phyloP scores from a whole-genome alignment of 2,329 filamentous ascomycete species.

The Phialophora chinensis region DNA sequence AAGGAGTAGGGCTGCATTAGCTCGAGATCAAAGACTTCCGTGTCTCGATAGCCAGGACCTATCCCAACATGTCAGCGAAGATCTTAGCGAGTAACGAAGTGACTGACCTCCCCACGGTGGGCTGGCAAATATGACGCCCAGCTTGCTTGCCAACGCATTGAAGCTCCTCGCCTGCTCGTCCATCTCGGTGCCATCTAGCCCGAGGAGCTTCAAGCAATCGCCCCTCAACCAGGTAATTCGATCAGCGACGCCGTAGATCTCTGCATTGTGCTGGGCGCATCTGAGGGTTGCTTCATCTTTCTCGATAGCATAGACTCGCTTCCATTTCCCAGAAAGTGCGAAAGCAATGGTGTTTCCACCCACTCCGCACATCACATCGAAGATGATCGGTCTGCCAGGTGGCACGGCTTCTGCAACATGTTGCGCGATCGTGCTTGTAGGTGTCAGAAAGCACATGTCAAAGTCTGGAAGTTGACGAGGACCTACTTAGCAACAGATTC shows the following conservation, averaged over 20 bases:
- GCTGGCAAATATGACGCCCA: constrained; percentile 71
- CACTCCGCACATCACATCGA: constrained; percentile 89
- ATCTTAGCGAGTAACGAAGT: neutral
- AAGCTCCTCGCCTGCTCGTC: constrained; percentile 47
- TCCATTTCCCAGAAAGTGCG: constrained; percentile 78
- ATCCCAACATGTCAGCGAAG: neutral
- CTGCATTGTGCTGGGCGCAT: constrained; percentile 91
- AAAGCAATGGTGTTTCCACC: constrained; percentile 97
- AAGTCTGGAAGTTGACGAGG: neutral
- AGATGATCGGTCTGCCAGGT: constrained; percentile 66
- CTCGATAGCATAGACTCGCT: constrained; percentile 86
- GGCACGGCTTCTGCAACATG: constrained; percentile 68
- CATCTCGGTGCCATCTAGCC: constrained; percentile 39
- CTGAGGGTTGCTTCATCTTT: constrained; percentile 78
- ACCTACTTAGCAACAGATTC: constrained; percentile 84
- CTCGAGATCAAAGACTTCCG: constrained; percentile 78
- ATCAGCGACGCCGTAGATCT: constrained; percentile 77
- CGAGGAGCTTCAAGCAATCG: constrained; percentile 80
- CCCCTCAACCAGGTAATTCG: constrained; percentile 85
- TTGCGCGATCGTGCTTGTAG: constrained; percentile 70
- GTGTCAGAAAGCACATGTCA: constrained; percentile 32
- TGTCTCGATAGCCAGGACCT: constrained; percentile 68
- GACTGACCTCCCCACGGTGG: constrained; percentile 73
- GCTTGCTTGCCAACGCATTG: constrained; percentile 52
- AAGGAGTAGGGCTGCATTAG: constrained; percentile 89